Base-by-base conservation (phyloP, 2,329 filamentous ascomycete species). In the Geosmithia flava region DNA sequence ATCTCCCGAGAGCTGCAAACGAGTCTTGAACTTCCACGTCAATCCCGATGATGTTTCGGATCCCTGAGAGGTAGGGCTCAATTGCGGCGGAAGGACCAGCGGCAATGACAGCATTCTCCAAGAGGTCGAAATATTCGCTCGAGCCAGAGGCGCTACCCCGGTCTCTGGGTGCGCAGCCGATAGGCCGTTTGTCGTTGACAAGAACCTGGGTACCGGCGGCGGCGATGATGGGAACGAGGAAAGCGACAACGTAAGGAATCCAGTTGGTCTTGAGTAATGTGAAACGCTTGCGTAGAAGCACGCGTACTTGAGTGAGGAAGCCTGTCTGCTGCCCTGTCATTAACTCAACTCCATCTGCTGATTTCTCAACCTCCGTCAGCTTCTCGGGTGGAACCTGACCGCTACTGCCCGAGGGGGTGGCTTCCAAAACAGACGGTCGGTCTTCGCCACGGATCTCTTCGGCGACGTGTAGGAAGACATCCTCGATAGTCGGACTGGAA, bases 121-220 rank as follows among this genome's bases (percentile, higher is more conserved):
- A 47, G 13, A 59, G 52, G 3, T 56, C 50, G 2, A 47, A 50
- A 47, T 54, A 58, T 2, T 54, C 30, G 6, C 50, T 33, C 20
- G 51, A 48, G 37, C 46, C 49, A 19, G 47, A 42, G 16, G 48
- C 45, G 37, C 50, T 50, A 40, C 52, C 51, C 33, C 51, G 48
- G 1, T 54, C 45, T 1, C 27, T 49, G 11, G 56, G 55, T 39
- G 68, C 65, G 56, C 80, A 83, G 1, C 66, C 65, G 1, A 60
- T 66, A 0, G 68, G 67, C 3, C 62, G 55, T 53, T 78, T 81
- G 42, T 69, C 66, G 29, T 75, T 73, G 6, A 94, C 64, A 54
- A 90, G 88, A 1, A 89, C 67, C 3, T 83, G 85, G 1, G 87
- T 82, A 8, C 91, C 65, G 1, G 83, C 85, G 17, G 85, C 82